phyloP scores from a whole-genome alignment of 2,329 filamentous ascomycete genomes.

The Didymella exigua region DNA sequence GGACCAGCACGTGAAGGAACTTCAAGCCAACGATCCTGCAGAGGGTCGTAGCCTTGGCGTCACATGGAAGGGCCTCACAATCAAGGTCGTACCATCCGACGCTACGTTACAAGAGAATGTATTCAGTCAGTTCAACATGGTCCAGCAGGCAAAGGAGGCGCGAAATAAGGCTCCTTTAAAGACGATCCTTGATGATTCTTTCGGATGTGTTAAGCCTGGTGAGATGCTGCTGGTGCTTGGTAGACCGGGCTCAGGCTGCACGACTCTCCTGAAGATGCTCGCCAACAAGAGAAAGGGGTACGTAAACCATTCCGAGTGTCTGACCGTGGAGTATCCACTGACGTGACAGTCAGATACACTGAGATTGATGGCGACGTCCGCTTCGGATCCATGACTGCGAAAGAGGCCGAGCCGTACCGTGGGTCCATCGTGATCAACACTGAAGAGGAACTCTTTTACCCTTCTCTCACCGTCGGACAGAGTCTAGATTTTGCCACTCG shows the following conservation, averaged over 20 bases:
- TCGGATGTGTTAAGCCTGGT: constrained; percentile 67
- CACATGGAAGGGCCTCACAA: constrained; percentile 24
- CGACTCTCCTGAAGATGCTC: constrained; percentile 73
- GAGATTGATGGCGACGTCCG: constrained; percentile 68
- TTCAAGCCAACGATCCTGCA: constrained; percentile 23
- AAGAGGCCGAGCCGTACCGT: constrained; percentile 77
- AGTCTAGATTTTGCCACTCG: constrained; percentile 62
- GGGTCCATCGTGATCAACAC: constrained; percentile 72
- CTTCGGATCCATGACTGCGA: constrained; percentile 63
- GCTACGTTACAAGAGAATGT: constrained; percentile 26
- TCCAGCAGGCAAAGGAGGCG: constrained; percentile 53
- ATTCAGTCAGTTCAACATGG: constrained; percentile 52
- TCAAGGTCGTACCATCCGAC: constrained; percentile 22
- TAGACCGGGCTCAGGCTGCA: constrained; percentile 56
- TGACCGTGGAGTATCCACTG: not conserved
- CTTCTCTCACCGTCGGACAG: constrained; percentile 57
- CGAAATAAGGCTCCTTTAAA: constrained; percentile 58
- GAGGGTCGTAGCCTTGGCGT: constrained; percentile 20
- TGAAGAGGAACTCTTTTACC: constrained; percentile 60
- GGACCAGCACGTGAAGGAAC: constrained; percentile 26
- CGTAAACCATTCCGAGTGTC: constrained; percentile 4
- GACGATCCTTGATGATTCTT: constrained; percentile 67
- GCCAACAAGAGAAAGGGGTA: constrained; percentile 60
- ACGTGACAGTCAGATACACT: constrained; percentile 68
- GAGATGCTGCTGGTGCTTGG: constrained; percentile 77